These are phyloP conservation scores for Talaromyces sp. DNA, from an alignment of 2,329 filamentous ascomycete species.

Conservation along the genomic window DNA sequence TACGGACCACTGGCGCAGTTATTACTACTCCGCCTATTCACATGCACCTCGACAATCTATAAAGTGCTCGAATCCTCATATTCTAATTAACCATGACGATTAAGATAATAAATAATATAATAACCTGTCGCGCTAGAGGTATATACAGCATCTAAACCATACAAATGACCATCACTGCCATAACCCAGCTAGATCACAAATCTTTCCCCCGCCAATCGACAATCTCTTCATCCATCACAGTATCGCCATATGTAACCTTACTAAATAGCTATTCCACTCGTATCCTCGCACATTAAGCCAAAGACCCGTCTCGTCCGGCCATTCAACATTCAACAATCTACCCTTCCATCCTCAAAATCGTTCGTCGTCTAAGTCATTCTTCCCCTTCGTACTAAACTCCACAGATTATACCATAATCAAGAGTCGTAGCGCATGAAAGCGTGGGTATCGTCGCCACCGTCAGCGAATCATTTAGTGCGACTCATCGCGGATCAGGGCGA, in stretches of 20 bases:
- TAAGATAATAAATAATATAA: constrained; percentile 1
- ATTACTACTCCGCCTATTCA: not conserved
- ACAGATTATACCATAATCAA: constrained; percentile 10
- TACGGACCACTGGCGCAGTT: constrained; percentile 7
- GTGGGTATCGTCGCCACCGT: constrained; percentile 1
- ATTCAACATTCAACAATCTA: not conserved
- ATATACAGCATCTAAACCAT: constrained; percentile 22
- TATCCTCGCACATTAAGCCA: not conserved
- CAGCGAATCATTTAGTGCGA: constrained; percentile 60
- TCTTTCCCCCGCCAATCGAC: not conserved
- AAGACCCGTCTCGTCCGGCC: not conserved
- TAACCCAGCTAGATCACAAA: not conserved
- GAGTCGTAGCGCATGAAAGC: constrained; percentile 14
- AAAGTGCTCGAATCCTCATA: not conserved
- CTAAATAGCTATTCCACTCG: not conserved
- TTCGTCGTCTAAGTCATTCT: not conserved
- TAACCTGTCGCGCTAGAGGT: constrained; percentile 16
- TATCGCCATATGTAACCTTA: not conserved
- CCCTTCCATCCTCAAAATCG: not conserved
- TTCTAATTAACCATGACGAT: not conserved
- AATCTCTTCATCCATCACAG: not conserved
- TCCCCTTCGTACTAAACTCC: not conserved
- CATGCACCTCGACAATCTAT: not conserved
- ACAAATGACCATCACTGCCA: constrained; percentile 10
- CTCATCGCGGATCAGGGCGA: constrained; percentile 94